Base-by-base conservation (phyloP, 2,329 filamentous ascomycete species). In the Hypoxylon sp. region DNA sequence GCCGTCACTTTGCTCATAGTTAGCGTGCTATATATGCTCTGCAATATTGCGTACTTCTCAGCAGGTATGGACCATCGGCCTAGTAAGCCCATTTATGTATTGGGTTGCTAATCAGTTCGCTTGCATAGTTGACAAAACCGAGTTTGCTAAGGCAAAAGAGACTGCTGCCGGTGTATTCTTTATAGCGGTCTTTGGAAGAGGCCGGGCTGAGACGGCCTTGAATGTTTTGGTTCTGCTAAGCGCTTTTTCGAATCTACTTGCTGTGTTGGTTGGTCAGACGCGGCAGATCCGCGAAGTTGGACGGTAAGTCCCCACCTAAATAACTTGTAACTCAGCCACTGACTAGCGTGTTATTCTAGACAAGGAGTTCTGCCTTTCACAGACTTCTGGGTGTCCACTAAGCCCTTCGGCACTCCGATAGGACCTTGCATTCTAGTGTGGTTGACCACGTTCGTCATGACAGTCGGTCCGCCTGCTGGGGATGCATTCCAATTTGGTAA, bases 401-500 rank as follows among this genome's bases (percentile, higher is more conserved):
- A 74, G 12, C 84, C 84, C 0, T 86, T 87, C 49, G 83, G 82
- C 2, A 87, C 84, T 0, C 83, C 84, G 0, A 66, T 84, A 0
- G 82, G 80, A 0, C 82, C 83, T 0, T 84, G 85, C 57, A 45
- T 77, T 1, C 54, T 86, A 2, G 81, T 83, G 61, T 87, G 80
- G 77, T 44, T 65, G 0, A 59, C 83, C 32, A 86, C 83, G 0
- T 57, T 82, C 2, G 56, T 86, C 26, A 82, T 86, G 78, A 85
- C 86, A 25, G 59, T 86, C 0, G 81, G 77, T 0, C 77, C 81
- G 0, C 84, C 84, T 0, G 79, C 82, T 0, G 83, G 84, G 2
- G 83, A 87, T 62, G 84, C 83, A 0, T 87, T 87, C 65, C 81
- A 82, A 55, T 87, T 87, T 61, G 71, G 79, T 76, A 63, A 25